phyloP scores from a whole-genome alignment of 1,284 basidiomycete species.

The Mixia osmundae region DNA sequence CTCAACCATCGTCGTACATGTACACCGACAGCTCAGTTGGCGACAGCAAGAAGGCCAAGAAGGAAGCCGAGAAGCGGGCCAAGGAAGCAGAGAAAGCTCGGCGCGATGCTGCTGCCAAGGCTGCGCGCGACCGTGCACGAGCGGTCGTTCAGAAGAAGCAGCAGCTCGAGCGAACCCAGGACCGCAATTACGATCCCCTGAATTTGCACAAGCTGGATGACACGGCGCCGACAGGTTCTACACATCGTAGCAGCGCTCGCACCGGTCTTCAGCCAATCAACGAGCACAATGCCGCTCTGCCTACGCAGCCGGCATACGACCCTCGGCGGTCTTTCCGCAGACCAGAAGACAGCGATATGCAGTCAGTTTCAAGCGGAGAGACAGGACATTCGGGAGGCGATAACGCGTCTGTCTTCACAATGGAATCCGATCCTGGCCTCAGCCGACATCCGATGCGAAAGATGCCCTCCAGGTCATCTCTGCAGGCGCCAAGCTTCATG shows the following conservation, averaged over 20 bases:
- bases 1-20: slow-evolving; percentile 23
- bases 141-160: slow-evolving; percentile 86
- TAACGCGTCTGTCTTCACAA: slow-evolving; percentile 6
- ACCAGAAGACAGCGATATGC: slow-evolving; percentile 17
- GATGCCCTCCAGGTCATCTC: too few species aligned
- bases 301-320: slow-evolving; percentile 2
- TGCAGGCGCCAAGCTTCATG: background rate
- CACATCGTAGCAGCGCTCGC: background rate
- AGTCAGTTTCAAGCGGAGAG: slow-evolving; percentile 16
- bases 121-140: slow-evolving; percentile 54
- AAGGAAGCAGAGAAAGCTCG: slow-evolving; percentile 70
- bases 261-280: background rate
- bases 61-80: slow-evolving; percentile 61
- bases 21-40: too few species aligned
- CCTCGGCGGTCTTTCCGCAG: slow-evolving; percentile 13
- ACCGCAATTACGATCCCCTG: slow-evolving; percentile 4
- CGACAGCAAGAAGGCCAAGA: slow-evolving; percentile 68
- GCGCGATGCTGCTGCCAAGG: slow-evolving; percentile 48
- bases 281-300: slow-evolving; percentile 2
- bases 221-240: too few species aligned
- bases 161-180: slow-evolving; percentile 27
- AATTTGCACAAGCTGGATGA: slow-evolving; percentile 11
- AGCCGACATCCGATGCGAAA: too few species aligned
- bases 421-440: slow-evolving; percentile 9
- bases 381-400: slow-evolving; percentile 10